These are phyloP conservation scores for Tetrapisispora phaffii DNA, from an alignment of 805 yeast species.

Conservation along the genomic window DNA sequence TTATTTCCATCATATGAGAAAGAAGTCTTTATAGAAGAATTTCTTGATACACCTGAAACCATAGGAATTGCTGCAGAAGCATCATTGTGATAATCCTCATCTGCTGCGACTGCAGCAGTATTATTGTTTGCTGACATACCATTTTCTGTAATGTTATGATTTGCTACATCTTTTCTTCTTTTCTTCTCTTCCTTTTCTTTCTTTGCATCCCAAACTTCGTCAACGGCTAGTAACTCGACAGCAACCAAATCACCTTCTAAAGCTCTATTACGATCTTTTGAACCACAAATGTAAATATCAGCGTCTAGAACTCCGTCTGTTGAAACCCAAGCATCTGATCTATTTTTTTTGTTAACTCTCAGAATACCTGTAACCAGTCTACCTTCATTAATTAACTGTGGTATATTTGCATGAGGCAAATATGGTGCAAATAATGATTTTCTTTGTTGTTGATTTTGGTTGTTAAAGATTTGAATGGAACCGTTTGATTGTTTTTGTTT, in stretches of 20 bases:
- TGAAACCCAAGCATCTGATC: slow-evolving; percentile 97
- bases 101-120: slow-evolving; percentile 26
- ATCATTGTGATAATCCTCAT: slow-evolving; percentile 69
- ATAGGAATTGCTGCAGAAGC: slow-evolving; percentile 48
- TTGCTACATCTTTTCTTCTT: slow-evolving; percentile 58
- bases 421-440: slow-evolving; percentile 92
- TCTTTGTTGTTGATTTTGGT: slow-evolving; percentile 35
- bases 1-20: neutral
- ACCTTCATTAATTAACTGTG: slow-evolving; percentile 82
- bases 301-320: slow-evolving; percentile 94
- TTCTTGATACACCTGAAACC: slow-evolving; percentile 2
- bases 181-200: slow-evolving; percentile 96
- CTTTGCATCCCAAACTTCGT: slow-evolving; percentile 95
- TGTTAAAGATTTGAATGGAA: slow-evolving; percentile 41
- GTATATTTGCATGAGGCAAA: slow-evolving; percentile 85
- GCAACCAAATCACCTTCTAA: slow-evolving; percentile 95
- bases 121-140: slow-evolving; percentile 29
- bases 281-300: slow-evolving; percentile 94
- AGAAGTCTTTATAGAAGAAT: slow-evolving; percentile 1
- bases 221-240: slow-evolving; percentile 85
- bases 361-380: slow-evolving; percentile 84
- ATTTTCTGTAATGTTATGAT: neutral
- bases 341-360: slow-evolving; percentile 89
- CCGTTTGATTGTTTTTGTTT: slow-evolving; percentile 63
- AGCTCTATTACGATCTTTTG: slow-evolving; percentile 96